Evolutionary conservation across 352 stramenopile species (phyloP).

Genomic region (Elongisporangium undulatum): DNA sequence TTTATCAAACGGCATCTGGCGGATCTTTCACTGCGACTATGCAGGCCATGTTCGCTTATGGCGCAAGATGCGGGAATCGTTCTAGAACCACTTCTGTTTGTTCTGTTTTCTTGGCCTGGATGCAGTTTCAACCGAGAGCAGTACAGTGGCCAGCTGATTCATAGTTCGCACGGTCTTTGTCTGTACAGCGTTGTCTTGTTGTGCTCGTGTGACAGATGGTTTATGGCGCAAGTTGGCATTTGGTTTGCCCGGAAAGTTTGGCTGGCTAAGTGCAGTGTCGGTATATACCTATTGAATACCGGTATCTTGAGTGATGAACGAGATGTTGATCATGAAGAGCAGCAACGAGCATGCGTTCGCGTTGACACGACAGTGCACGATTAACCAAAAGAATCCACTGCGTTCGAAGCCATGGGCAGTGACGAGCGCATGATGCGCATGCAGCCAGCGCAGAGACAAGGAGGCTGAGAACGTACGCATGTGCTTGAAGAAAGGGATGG

Average conservation of each 20-base stretch:
- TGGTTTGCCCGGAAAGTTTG: not conserved
- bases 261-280: not conserved
- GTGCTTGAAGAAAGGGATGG: not conserved
- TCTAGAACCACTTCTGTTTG: not conserved
- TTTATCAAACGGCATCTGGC: not conserved
- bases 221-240: not conserved
- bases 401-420: not conserved
- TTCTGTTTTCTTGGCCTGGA: too few relatives aligned
- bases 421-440: not conserved
- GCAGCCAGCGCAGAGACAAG: not conserved
- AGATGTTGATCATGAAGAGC: not conserved
- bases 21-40: not conserved
- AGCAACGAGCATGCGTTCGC: not conserved
- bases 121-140: not conserved
- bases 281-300: not conserved
- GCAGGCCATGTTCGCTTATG: not conserved
- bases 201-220: not conserved
- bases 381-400: not conserved
- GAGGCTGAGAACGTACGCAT: not conserved
- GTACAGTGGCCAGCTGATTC: not conserved
- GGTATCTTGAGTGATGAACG: not conserved
- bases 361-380: not conserved
- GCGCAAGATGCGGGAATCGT: not conserved
- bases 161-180: not conserved
- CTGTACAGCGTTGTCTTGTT: not conserved